Conservation (phyloP, 768 basidiomycete genomes). For the Trametes coccinea region DNA sequence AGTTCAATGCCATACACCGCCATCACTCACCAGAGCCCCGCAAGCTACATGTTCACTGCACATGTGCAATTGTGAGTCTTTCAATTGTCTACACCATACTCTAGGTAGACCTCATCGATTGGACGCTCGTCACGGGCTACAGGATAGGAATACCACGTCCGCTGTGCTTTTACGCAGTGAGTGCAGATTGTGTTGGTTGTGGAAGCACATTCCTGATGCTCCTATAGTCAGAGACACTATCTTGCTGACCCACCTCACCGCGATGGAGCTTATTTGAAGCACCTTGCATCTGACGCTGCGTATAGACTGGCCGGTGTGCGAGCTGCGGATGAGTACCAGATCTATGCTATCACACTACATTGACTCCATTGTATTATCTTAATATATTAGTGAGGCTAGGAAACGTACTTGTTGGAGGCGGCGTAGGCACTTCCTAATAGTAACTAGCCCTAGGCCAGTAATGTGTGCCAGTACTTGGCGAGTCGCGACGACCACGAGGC, state of each 20-base stretch:
- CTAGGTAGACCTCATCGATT: too few relatives aligned
- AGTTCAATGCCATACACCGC: conserved; percentile 51
- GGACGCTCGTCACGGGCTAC: neutral
- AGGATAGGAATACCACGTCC: conserved; percentile 51
- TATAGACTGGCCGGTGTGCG: too few relatives aligned
- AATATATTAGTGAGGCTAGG: too few relatives aligned
- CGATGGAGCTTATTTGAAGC: conserved; percentile 28
- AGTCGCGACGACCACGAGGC: too few relatives aligned
- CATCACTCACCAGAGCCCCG: conserved; percentile 48
- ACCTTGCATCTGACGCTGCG: neutral
- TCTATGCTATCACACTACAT: too few relatives aligned
- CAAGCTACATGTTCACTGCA: conserved; percentile 54
- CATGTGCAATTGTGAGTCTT: conserved; percentile 55
- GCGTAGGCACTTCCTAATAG: too few relatives aligned
- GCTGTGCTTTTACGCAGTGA: conserved; percentile 49
- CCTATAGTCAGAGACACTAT: conserved; percentile 32
- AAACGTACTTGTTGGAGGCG: too few relatives aligned
- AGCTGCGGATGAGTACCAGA: too few relatives aligned
- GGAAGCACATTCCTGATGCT: neutral
- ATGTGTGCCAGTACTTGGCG: too few relatives aligned
- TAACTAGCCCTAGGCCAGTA: too few relatives aligned
- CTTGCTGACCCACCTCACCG: conserved; percentile 22
- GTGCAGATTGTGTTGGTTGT: conserved; percentile 20
- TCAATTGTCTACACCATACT: too few relatives aligned
- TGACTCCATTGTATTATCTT: too few relatives aligned